phyloP scores from a whole-genome alignment of 257 asterid genomes.

The Solanum lignicaule region DNA sequence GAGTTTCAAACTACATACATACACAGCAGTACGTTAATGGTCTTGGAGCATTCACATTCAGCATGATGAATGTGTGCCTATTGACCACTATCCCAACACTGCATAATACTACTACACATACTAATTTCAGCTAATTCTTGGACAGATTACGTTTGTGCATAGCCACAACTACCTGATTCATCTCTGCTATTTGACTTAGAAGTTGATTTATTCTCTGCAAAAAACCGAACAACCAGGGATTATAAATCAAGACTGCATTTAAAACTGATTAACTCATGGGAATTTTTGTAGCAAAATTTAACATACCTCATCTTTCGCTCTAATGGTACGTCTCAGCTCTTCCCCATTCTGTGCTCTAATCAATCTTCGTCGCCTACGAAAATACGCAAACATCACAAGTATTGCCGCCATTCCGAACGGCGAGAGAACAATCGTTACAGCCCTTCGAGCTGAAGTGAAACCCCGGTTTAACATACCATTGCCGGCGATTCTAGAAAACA shows the following conservation, averaged over 20 bases:
- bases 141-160: slow-evolving; percentile 11
- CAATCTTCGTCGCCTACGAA: slow-evolving; percentile 12
- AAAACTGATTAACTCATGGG: not conserved
- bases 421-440: slow-evolving; percentile 6
- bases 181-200: slow-evolving; percentile 54
- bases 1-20: not conserved
- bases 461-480: not conserved
- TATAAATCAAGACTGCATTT: not conserved
- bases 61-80: not conserved
- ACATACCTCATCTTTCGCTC: slow-evolving; percentile 40
- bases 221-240: not conserved
- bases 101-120: not conserved
- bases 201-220: slow-evolving; percentile 58
- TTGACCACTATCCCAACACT: not conserved
- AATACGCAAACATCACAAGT: slow-evolving; percentile 5
- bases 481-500: slow-evolving; percentile 17
- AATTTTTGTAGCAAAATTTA: slow-evolving; percentile 17
- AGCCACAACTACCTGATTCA: slow-evolving; percentile 48
- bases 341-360: not conserved
- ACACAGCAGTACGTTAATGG: not conserved
- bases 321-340: slow-evolving; percentile 11
- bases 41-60: not conserved
- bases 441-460: slow-evolving; percentile 13
- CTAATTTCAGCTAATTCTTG: not conserved
- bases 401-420: slow-evolving; percentile 2